Evolutionary conservation across 306 rosid genomes (phyloP).

Genomic region (Castanea sativa): DNA sequence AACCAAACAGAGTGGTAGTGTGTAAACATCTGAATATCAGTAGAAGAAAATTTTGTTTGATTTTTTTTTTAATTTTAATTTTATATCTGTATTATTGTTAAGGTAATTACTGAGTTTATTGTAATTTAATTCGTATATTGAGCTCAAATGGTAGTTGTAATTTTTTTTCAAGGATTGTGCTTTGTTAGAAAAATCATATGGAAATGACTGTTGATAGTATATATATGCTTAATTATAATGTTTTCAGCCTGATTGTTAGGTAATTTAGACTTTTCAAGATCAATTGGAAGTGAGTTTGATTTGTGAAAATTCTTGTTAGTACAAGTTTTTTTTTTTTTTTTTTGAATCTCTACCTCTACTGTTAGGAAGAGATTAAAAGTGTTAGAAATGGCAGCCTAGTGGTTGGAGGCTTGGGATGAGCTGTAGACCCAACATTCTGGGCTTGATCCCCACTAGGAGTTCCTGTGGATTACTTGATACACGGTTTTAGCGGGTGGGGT

Average conservation of each 20-base stretch:
- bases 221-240: background rate
- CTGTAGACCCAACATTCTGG: too few species aligned
- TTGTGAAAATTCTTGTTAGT: background rate
- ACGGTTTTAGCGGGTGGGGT: too few species aligned
- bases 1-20: background rate
- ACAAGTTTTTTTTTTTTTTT: background rate
- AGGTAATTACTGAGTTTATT: background rate
- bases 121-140: background rate
- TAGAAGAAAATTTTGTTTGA: background rate
- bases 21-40: background rate
- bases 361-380: too few species aligned
- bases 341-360: background rate
- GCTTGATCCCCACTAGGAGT: too few species aligned
- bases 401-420: too few species aligned
- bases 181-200: background rate
- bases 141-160: background rate
- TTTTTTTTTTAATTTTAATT: background rate
- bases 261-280: background rate
- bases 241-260: background rate
- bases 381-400: too few species aligned
- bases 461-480: too few species aligned
- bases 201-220: background rate
- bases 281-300: background rate
- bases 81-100: background rate
- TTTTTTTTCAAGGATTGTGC: background rate